phyloP scores from a whole-genome alignment of 164 flowering plant genomes.

The Tetracentron sinense region DNA sequence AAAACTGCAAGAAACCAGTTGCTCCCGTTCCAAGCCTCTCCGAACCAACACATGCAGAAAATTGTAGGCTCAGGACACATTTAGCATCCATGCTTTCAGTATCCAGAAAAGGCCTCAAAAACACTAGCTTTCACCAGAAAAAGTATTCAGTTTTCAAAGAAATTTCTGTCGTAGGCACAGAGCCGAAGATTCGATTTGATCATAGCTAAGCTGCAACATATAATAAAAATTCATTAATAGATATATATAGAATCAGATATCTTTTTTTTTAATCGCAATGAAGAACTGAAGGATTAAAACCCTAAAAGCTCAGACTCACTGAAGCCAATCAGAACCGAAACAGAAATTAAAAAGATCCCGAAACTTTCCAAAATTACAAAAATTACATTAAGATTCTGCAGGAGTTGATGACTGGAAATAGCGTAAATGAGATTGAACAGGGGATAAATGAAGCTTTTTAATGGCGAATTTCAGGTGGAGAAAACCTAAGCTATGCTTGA shows the following conservation, averaged over 20 bases:
- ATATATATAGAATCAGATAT: not conserved
- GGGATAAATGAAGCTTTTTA: not conserved
- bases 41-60: slow-evolving; percentile 25
- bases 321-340: not conserved
- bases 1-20: slow-evolving; percentile 22
- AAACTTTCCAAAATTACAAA: not conserved
- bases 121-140: slow-evolving; percentile 1
- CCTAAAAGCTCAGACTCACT: not conserved
- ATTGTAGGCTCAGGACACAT: slow-evolving; percentile 26
- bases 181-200: not conserved
- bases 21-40: slow-evolving; percentile 27
- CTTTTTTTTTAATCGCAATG: not conserved
- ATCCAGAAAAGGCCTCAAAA: not conserved
- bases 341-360: not conserved
- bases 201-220: not conserved
- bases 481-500: not conserved
- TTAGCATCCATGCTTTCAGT: slow-evolving; percentile 37
- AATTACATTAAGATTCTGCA: not conserved
- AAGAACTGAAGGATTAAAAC: not conserved
- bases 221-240: not conserved
- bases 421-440: not conserved
- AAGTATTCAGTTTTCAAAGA: not conserved
- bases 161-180: not conserved
- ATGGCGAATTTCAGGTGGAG: not conserved
- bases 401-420: not conserved